Base-by-base conservation (phyloP, 306 rosid species). In the Carpinus fangiana region DNA sequence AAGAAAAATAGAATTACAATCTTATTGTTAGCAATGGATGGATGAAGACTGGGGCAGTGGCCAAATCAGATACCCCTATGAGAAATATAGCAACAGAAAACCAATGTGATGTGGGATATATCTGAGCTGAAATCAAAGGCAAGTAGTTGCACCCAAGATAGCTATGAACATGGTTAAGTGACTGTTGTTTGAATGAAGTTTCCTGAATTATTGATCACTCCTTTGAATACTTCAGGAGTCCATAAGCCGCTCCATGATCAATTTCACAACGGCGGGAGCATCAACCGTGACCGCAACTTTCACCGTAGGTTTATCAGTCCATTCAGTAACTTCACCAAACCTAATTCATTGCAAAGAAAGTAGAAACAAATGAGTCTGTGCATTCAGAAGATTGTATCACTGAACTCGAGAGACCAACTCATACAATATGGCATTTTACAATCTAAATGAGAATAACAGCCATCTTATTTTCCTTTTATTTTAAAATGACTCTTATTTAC, bases 211-310 rank as follows among this genome's bases (percentile, higher is more conserved):
- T 28, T 23, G 5, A 28, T 61, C 68, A 61, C 17, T 61, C 28
- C 8, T 61, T 61, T 13, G n/a, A 61, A 61, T 31, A 41, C 28
- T 54, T 82, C 76, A 77, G 11, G 85, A 78, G 55, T 89, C 86
- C 82, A 90, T 78, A 52, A 95, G 96, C 50, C 98, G 90, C 53
- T 90, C 97, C 92, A 90, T 92, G 62, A 95, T 75, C 87, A 92
- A 23, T 74, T 88, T 88, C 62, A 88, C 73, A 38, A 84, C 87
- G 36, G 81, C 72, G 0, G 93, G 95, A 72, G 97, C 97, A 82
- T 92, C 97, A 71, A 92, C 97, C 7, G 98, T 95, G 76, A 95
- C 97, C 4, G 98, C 98, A 23, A 95, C 98, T 89, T 91, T 95
- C 79, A 91, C 95, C 0, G 91, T 61, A 13, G 98, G 98, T 82